phyloP scores from a whole-genome alignment of 2,329 filamentous ascomycete species.

The Microcyclospora pomicola region DNA sequence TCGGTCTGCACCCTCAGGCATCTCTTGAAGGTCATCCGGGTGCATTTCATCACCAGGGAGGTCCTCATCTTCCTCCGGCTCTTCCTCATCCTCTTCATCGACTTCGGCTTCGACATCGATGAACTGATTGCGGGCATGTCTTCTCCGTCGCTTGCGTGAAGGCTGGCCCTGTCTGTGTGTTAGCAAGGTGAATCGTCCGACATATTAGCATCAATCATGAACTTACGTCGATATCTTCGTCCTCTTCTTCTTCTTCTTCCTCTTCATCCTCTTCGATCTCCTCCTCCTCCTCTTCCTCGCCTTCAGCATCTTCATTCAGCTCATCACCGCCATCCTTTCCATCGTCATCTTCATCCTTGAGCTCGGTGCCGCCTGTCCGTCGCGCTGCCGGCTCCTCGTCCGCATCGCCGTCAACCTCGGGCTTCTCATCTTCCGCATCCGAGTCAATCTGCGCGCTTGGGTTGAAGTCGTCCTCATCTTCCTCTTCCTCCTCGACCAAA shows the following conservation, averaged over 20 bases:
- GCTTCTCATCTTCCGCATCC: conserved; percentile 43
- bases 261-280: conserved; percentile 14
- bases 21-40: conserved; percentile 72
- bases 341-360: conserved; percentile 41
- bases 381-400: conserved; percentile 19
- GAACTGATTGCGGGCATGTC: conserved; percentile 67
- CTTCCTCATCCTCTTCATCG: conserved; percentile 80
- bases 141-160: conserved; percentile 63
- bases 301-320: conserved; percentile 17
- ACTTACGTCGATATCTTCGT: conserved; percentile 13
- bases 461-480: conserved; percentile 83
- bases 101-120: conserved; percentile 98
- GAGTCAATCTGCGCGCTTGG: conserved; percentile 61
- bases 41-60: conserved; percentile 76
- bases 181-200: conserved; percentile 4
- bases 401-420: conserved; percentile 21
- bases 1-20: conserved; percentile 58
- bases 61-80: conserved; percentile 79
- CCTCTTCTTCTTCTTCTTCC: conserved; percentile 15
- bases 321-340: conserved; percentile 27
- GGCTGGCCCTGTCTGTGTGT: conserved; percentile 45
- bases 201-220: neutral
- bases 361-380: conserved; percentile 35
- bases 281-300: conserved; percentile 19
- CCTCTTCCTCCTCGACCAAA: conserved; percentile 50